Evolutionary conservation across 176 grass and related monocot species (phyloP), one percentile per base, ranked within the genome.

Genomic region (Carex littledalei): DNA sequence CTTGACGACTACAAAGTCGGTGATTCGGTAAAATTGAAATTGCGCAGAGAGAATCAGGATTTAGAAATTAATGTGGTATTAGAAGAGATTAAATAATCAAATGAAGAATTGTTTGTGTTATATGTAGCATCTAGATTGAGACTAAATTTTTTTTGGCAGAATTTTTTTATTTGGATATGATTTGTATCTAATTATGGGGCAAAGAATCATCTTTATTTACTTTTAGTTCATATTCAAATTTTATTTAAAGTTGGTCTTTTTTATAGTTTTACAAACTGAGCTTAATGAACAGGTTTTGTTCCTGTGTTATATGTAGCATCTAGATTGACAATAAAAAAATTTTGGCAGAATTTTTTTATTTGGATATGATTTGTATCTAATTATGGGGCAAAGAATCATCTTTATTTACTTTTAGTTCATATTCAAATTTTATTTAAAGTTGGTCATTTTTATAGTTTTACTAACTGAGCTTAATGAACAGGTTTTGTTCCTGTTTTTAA

Each of bases 1-100:
- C 85, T 99, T 35, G 96, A 95, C 66, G 91, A 94, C 24, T 99
- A 95, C 18, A 88, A 67, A 11, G 91, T 95, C 8, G 96, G 93
- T 6, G 90, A 94, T 62, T 85, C 22, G 67, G 89, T 94, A 60
- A 75, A 78, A 72, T 72, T 99, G 75, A 95, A 92, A 20, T 49
- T 95, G 67, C 85, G 50, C 37, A 90, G 96, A 89, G 93, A 91
- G 3, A 3, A 67, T 34, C 76, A 91, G 65, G 93, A 86, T 24
- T 72, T 95, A 11, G 87, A 92, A 26, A 4, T 95, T 24, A 50
- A 75, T 52, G 29, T 99, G 69, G 58, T 88, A 14, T 84, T 94
- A 34, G 96, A 95, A 90, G 96, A 95, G 89, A 85, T 52, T 2
- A 75, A 75, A 50, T 75, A 75, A 75, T 14, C 62, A 47, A 87